phyloP scores from a whole-genome alignment of 495 filamentous ascomycete species.

The Lasiosphaeria miniovina region DNA sequence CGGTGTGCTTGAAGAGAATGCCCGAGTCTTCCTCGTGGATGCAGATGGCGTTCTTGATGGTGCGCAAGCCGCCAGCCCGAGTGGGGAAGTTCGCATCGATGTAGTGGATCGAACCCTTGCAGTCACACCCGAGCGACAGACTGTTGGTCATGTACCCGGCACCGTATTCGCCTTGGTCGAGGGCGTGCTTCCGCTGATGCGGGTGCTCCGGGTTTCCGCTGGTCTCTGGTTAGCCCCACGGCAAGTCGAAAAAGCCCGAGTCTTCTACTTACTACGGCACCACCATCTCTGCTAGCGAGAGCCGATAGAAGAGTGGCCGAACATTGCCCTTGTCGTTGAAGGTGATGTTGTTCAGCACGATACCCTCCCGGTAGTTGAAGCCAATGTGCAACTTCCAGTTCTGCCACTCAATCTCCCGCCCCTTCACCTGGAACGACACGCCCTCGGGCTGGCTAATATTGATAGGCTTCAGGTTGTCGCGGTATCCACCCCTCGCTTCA shows the following conservation, averaged over 20 bases:
- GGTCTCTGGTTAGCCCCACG: conserved; percentile 1
- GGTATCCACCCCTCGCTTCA: conserved; percentile 71
- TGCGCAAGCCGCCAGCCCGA: conserved; percentile 67
- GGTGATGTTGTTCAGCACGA: conserved; percentile 87
- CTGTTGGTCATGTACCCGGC: conserved; percentile 96
- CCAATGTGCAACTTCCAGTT: conserved; percentile 94
- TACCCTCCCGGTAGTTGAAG: conserved; percentile 94
- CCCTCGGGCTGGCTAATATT: conserved; percentile 94
- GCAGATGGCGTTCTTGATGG: conserved; percentile 94
- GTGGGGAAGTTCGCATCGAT: conserved; percentile 81
- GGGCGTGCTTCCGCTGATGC: conserved; percentile 91
- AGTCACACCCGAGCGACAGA: conserved; percentile 85
- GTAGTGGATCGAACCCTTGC: conserved; percentile 93
- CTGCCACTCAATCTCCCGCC: conserved; percentile 82
- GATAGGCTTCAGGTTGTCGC: conserved; percentile 84
- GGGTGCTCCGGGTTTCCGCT: conserved; percentile 85
- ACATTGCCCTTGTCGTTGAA: conserved; percentile 83
- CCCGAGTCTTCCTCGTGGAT: conserved; percentile 95
- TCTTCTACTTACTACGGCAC: conserved; percentile 66
- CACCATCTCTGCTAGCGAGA: conserved; percentile 96
- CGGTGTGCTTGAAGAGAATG: conserved; percentile 93
- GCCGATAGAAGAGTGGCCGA: conserved; percentile 80
- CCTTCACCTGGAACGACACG: conserved; percentile 82
- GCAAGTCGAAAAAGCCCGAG: not conserved
- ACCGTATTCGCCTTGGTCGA: conserved; percentile 92